A percentile compares a stretch with the other conserved stretches of the same genome.
Evolutionary conservation across 805 yeast genomes (phyloP).

Genomic region (Wickerhamiella azyma): DNA sequence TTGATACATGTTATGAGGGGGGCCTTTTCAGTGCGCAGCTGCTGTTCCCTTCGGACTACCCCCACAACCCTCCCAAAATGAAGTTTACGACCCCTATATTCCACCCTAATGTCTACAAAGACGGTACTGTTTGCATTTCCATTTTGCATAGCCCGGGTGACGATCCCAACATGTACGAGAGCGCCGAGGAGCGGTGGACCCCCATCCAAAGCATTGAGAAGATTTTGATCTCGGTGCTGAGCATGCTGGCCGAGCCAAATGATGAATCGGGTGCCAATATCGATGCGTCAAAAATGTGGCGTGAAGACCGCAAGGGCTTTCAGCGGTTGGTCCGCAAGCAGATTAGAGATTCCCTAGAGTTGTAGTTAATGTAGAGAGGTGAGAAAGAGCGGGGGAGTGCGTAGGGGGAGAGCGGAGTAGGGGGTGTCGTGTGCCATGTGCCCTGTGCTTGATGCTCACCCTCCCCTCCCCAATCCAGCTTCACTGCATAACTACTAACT

Average conservation of each 20-base stretch:
- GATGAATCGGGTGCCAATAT: slow-evolving; percentile 90
- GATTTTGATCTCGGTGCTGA: slow-evolving; percentile 79
- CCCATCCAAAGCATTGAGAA: slow-evolving; percentile 98
- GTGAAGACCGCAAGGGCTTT: slow-evolving; percentile 64
- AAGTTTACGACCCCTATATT: slow-evolving; percentile 66
- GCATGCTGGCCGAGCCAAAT: slow-evolving; percentile 92
- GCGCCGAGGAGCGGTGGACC: slow-evolving; percentile 95
- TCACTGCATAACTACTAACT: too few species aligned
- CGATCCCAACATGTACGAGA: slow-evolving; percentile 89
- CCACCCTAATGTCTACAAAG: slow-evolving; percentile 87
- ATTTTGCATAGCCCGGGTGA: slow-evolving; percentile 94
- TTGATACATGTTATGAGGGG: slow-evolving; percentile 71
- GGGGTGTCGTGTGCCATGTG: too few species aligned
- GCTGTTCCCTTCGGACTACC: slow-evolving; percentile 66
- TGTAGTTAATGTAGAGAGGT: slow-evolving; percentile 31
- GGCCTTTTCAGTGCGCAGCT: slow-evolving; percentile 74
- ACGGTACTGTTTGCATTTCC: slow-evolving; percentile 92
- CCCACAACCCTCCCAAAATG: slow-evolving; percentile 67
- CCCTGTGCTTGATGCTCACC: too few species aligned
- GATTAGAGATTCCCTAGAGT: slow-evolving; percentile 59
- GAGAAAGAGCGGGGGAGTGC: too few species aligned
- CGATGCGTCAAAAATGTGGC: slow-evolving; percentile 74
- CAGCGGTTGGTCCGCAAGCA: slow-evolving; percentile 50
- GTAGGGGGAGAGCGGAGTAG: too few species aligned
- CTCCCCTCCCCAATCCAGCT: too few species aligned